These are phyloP conservation scores for Arthrobotrys iridis DNA, from an alignment of 2,329 filamentous ascomycete genomes.

Conservation along the genomic window DNA sequence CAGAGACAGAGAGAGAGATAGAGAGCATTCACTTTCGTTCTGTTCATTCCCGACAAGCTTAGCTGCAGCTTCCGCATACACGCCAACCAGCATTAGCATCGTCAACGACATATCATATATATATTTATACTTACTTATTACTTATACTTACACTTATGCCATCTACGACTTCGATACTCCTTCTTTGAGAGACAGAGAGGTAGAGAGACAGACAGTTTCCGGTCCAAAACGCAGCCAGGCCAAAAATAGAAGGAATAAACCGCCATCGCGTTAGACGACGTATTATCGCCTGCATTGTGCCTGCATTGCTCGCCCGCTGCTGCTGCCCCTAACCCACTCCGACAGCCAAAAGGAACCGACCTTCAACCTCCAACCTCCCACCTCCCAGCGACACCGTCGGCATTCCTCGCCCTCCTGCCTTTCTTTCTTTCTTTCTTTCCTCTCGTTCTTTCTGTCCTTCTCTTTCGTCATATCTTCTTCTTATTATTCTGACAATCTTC, in stretches of 20 bases:
- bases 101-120: neutral
- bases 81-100: neutral
- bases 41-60: too few species aligned
- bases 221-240: constrained; percentile 38
- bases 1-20: too few species aligned
- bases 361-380: neutral
- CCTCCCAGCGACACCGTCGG: neutral
- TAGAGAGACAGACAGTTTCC: constrained; percentile 34
- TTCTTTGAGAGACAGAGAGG: neutral
- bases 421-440: neutral
- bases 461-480: neutral
- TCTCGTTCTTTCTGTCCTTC: neutral
- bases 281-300: constrained; percentile 17
- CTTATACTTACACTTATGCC: neutral
- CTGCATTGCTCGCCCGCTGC: constrained; percentile 38
- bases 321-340: too few species aligned
- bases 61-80: too few species aligned
- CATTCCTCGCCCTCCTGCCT: neutral
- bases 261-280: constrained; percentile 42
- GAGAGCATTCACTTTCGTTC: too few species aligned
- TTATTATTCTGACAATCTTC: neutral
- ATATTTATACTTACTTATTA: neutral
- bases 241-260: constrained; percentile 47
- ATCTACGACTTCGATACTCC: constrained; percentile 7
- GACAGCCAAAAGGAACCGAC: neutral